phyloP scores from a whole-genome alignment of 371 early-diverging fungal genomes.

The Globomyces sp. region DNA sequence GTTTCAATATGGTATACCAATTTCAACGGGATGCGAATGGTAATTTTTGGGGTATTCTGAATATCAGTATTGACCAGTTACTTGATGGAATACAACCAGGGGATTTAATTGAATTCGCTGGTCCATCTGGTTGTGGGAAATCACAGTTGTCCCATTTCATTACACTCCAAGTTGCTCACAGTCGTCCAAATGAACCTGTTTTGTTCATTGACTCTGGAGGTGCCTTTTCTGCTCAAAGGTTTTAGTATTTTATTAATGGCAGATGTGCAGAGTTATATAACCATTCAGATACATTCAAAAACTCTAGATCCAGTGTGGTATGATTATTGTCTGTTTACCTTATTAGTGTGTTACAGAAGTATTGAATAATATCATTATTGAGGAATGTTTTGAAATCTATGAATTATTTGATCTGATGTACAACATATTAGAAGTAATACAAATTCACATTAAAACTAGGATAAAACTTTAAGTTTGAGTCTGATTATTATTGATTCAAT shows the following conservation, averaged over 20 bases:
- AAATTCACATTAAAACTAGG: neutral
- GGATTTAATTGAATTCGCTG: constrained; percentile 4
- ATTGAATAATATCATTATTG: constrained; percentile 1
- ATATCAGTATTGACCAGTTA: neutral
- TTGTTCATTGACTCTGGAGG: neutral
- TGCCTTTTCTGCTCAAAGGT: neutral
- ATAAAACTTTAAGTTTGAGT: neutral
- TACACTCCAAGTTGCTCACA: constrained; percentile 14
- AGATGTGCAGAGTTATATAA: neutral
- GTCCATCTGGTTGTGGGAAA: constrained; percentile 4
- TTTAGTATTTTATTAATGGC: neutral
- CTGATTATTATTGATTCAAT: constrained; percentile 13
- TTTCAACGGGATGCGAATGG: no score
- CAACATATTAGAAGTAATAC: constrained; percentile 2
- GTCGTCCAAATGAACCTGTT: neutral
- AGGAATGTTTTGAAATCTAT: neutral
- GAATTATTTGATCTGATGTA: constrained; percentile 2
- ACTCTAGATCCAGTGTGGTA: no score
- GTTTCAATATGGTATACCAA: no score
- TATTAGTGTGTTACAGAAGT: neutral
- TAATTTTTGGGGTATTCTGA: neutral
- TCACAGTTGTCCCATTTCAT: constrained; percentile 5
- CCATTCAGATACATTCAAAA: no score
- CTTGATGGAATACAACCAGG: neutral
- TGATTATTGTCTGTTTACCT: neutral